Evolutionary conservation across 2,329 filamentous ascomycete species (phyloP), one percentile per base, ranked within the genome.

Genomic region (Chaetomium sp.): DNA sequence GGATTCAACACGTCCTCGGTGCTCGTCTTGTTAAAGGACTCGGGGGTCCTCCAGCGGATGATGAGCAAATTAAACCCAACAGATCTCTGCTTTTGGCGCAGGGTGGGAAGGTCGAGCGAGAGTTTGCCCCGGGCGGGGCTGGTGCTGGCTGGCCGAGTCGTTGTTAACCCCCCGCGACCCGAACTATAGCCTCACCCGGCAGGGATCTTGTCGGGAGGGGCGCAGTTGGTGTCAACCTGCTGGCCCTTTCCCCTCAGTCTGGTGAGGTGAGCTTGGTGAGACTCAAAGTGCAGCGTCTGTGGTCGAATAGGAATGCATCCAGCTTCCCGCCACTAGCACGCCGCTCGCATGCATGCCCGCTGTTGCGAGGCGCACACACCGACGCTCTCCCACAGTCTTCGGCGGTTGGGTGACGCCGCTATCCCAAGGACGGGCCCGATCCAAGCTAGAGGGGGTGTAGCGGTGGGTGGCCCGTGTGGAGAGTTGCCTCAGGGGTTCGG

Each of bases 241-340:
- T 57, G 47, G 27, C 21, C 25, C 33, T 23, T 42, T 12, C 31
- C 63, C n/a, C 31, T 35, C 62, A 54, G 19, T 50, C 42, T 38
- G 55, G 60, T 23, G 54, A 54, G 23, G 45, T n/a, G 25, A 61
- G 23, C 53, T 42, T 45, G 62, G 57, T 42, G 58, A 62, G 60
- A 38, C 21, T n/a, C 9, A 13, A 42, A 38, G 16, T 49, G 60
- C 54, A 47, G 58, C 47, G 51, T 21, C 23, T 35, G 23, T n/a
- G 53, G 57, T 61, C 65, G 60, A 69, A 68, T 66, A 67, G 67
- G 67, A 66, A 68, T 25, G 49, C 27, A 58, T 29, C 66, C 62
- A 66, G 62, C 38, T 51, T 63, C 45, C 66, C 62, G 64, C 57
- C 31, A 57, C 35, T 8, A 54, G 42, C 56, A 53, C 62, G 65